phyloP scores from a whole-genome alignment of 345 rosid species.

The Combretum micranthum region DNA sequence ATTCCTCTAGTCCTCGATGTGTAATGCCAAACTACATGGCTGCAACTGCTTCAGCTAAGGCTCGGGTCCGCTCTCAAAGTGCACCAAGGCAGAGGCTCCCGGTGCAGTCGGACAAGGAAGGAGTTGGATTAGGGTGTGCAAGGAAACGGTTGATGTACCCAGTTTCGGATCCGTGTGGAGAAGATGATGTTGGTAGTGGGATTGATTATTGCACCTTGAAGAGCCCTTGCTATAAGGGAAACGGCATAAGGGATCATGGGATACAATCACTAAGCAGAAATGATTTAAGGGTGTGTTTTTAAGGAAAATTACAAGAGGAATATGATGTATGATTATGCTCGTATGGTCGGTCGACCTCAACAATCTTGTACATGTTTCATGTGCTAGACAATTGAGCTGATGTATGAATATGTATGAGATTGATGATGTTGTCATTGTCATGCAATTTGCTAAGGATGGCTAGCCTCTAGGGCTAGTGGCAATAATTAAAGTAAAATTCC shows the following conservation, averaged over 20 bases:
- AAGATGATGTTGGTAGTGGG: conserved; percentile 4
- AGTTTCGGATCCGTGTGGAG: conserved; percentile 4
- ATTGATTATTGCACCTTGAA: conserved; percentile 4
- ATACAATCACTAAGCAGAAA: conserved; percentile 20
- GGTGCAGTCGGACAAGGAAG: conserved; percentile 19
- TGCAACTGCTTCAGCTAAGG: conserved; percentile 61
- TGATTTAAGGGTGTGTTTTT: conserved; percentile 31
- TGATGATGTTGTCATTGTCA: no score
- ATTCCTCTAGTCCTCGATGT: conserved; percentile 40
- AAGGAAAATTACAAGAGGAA: conserved; percentile 19
- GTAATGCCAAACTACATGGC: conserved; percentile 69
- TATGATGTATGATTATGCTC: not conserved
- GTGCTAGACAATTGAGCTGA: no score
- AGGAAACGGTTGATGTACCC: conserved; percentile 42
- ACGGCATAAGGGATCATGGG: conserved; percentile 16
- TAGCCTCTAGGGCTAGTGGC: no score
- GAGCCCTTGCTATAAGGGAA: conserved; percentile 30
- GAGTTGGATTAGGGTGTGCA: conserved; percentile 22
- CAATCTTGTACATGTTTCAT: not conserved
- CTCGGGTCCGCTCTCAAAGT: conserved; percentile 56
- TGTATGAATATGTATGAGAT: no score
- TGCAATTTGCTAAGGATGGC: no score
- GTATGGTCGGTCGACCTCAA: not conserved
- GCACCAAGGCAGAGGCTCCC: conserved; percentile 57
- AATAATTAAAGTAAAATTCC: no score